Conservation (phyloP, 257 asterid species). For the Penstemon newberryi region DNA sequence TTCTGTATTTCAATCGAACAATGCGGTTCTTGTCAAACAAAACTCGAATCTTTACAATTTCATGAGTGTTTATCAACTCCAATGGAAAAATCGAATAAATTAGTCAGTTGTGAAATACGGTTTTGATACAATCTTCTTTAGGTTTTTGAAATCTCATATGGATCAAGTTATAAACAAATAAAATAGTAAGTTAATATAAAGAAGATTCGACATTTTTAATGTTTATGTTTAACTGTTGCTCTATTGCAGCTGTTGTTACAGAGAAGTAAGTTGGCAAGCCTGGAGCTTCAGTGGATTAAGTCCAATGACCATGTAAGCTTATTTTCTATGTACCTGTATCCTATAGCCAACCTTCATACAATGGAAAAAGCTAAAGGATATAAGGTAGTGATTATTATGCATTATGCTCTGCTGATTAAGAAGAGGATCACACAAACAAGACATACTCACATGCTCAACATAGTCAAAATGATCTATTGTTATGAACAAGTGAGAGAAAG, state of each 20-base stretch:
- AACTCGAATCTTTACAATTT: neutral
- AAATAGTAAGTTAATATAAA: neutral
- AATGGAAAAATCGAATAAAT: neutral
- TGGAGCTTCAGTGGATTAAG: constrained; percentile 91
- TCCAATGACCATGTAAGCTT: constrained; percentile 73
- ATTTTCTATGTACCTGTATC: constrained; percentile 15
- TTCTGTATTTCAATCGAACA: constrained; percentile 2
- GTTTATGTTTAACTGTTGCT: constrained; percentile 22
- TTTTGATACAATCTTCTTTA: constrained; percentile 1
- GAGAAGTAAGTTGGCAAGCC: constrained; percentile 57
- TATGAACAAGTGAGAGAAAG: neutral
- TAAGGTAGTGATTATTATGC: neutral
- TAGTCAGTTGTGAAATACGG: constrained; percentile 9
- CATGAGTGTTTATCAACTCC: constrained; percentile 19
- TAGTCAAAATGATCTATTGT: constrained; percentile 1
- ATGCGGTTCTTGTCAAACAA: neutral
- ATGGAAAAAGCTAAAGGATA: constrained; percentile 3
- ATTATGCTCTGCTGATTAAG: neutral
- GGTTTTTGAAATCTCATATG: constrained; percentile 15
- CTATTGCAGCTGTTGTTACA: constrained; percentile 69
- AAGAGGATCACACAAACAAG: constrained; percentile 14
- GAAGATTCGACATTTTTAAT: constrained; percentile 11
- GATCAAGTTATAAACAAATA: neutral
- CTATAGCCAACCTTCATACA: constrained; percentile 1
- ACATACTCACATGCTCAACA: neutral